Conservation (phyloP, 2,329 filamentous ascomycete species). For the Sphaerulina vaccinii region DNA sequence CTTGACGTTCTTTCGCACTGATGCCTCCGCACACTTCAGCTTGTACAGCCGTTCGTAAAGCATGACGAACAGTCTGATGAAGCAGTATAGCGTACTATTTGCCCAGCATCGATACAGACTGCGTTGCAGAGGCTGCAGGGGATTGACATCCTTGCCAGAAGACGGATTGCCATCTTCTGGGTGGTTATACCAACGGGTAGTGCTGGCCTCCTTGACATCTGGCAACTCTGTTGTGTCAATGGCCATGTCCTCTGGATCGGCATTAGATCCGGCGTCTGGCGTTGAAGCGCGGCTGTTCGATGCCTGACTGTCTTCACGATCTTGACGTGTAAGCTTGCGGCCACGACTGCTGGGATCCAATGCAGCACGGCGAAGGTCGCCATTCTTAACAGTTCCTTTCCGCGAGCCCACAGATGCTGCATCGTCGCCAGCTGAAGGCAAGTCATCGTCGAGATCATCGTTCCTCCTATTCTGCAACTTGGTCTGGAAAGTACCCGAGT, state of each 20-base stretch:
- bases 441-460: conserved; percentile 75
- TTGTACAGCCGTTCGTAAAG: conserved; percentile 80
- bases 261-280: conserved; percentile 74
- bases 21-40: conserved; percentile 75
- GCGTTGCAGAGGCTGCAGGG: conserved; percentile 77
- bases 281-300: conserved; percentile 85
- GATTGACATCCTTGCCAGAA: conserved; percentile 63
- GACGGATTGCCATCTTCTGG: conserved; percentile 56
- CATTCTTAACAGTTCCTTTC: conserved; percentile 48
- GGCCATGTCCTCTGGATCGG: conserved; percentile 74
- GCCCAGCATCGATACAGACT: conserved; percentile 86
- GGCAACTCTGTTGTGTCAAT: conserved; percentile 37
- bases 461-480: conserved; percentile 23
- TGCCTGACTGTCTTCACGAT: conserved; percentile 76
- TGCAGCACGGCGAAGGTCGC: conserved; percentile 76
- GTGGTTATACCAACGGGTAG: conserved; percentile 63
- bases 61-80: conserved; percentile 91
- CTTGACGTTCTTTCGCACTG: conserved; percentile 70
- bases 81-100: conserved; percentile 89
- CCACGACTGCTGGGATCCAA: conserved; percentile 77
- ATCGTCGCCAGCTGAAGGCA: conserved; percentile 63
- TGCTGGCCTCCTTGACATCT: conserved; percentile 57
- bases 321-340: conserved; percentile 66
- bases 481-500: conserved; percentile 60
- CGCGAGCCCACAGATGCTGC: conserved; percentile 68